Conservation (phyloP, 257 asterid genomes). For the Jaltomata sinuosa region DNA sequence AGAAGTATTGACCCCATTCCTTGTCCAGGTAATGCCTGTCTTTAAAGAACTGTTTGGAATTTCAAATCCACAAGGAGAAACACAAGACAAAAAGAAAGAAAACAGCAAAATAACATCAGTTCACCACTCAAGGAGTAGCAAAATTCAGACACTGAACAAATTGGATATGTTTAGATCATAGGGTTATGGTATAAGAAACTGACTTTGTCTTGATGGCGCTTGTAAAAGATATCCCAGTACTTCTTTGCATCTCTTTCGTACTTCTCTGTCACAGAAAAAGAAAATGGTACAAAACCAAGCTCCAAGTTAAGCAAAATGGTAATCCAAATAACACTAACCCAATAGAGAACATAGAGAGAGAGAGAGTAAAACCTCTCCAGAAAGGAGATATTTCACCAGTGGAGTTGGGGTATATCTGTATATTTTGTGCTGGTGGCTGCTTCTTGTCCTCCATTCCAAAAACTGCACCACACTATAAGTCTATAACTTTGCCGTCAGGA, state of each 20-base stretch:
- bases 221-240: conserved; percentile 91
- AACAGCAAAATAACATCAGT: not conserved
- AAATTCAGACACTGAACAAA: not conserved
- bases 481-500: not conserved
- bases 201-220: conserved; percentile 87
- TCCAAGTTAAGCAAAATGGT: not conserved
- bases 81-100: not conserved
- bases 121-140: not conserved
- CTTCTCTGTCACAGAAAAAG: conserved; percentile 46
- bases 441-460: conserved; percentile 12
- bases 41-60: conserved; percentile 64
- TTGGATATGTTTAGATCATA: not conserved
- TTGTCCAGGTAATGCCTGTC: conserved; percentile 94
- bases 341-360: not conserved
- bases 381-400: conserved; percentile 80
- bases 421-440: conserved; percentile 32
- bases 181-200: conserved; percentile 12
- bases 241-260: conserved; percentile 91
- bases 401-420: conserved; percentile 66
- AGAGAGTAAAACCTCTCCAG: conserved; percentile 55
- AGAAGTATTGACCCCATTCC: conserved; percentile 93
- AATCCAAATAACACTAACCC: not conserved
- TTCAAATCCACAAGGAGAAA: not conserved
- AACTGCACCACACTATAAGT: conserved; percentile 13
- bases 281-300: not conserved